Percentiles rank a stretch among this genome's conserved stretches.
Evolutionary conservation across 441 rosid genomes (phyloP).

Genomic region (Melastoma candidum): DNA sequence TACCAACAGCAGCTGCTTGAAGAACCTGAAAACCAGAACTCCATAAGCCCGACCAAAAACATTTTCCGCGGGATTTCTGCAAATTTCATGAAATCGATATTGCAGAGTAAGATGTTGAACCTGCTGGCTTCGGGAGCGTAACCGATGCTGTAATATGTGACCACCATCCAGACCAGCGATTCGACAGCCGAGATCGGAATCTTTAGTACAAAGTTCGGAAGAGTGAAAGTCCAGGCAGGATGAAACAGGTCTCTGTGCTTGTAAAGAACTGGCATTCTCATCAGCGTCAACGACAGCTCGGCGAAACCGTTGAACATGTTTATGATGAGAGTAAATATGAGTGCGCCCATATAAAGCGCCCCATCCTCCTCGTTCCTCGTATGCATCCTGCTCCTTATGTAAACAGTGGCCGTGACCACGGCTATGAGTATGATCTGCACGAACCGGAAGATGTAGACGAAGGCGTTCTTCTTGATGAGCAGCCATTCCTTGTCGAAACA

Average conservation of each 20-base stretch:
- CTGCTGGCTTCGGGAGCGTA: constrained; percentile 70
- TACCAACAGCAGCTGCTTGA: constrained; percentile 50
- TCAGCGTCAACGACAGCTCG: constrained; percentile 48
- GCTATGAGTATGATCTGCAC: constrained; percentile 61
- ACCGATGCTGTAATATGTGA: constrained; percentile 64
- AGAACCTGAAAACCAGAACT: constrained; percentile 40
- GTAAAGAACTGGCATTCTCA: constrained; percentile 80
- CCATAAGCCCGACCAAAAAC: background rate
- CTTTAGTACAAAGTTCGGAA: constrained; percentile 53
- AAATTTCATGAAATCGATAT: too few species aligned
- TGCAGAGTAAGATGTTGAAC: constrained; percentile 19
- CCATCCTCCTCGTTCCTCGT: constrained; percentile 42
- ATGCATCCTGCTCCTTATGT: constrained; percentile 43
- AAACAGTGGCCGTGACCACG: constrained; percentile 52
- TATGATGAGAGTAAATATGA: constrained; percentile 44
- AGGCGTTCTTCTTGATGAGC: constrained; percentile 56
- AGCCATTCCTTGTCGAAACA: constrained; percentile 83
- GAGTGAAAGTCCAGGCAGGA: constrained; percentile 74
- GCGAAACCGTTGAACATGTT: constrained; percentile 83
- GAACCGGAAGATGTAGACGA: constrained; percentile 52
- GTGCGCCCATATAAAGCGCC: constrained; percentile 42
- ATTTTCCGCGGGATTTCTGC: background rate
- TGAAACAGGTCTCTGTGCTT: constrained; percentile 90
- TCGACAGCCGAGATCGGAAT: constrained; percentile 64
- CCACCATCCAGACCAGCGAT: constrained; percentile 45